A percentile compares a stretch with the other conserved stretches of the same genome.
These are phyloP conservation scores for Stagonosporopsis cucurbitacearum DNA, from an alignment of 2,329 filamentous ascomycete species.

Conservation along the genomic window DNA sequence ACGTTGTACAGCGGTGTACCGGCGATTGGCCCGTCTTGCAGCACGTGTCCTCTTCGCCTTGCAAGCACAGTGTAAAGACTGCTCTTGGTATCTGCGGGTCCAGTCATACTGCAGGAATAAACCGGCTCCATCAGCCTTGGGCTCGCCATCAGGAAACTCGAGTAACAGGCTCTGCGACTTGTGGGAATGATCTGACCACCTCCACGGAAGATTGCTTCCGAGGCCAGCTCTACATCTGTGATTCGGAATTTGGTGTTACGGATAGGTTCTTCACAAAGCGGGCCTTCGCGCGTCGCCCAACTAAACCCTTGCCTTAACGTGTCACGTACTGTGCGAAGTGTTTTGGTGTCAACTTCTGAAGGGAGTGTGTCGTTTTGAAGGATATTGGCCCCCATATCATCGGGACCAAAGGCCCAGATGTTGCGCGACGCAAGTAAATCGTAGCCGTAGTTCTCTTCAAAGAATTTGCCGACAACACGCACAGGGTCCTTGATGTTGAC, in stretches of 20 bases:
- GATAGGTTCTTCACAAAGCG: constrained; percentile 97
- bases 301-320: constrained; percentile 95
- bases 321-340: constrained; percentile 85
- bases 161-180: constrained; percentile 89
- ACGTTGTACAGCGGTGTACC: constrained; percentile 94
- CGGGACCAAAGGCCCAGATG: constrained; percentile 98
- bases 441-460: constrained; percentile 97
- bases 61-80: constrained; percentile 92
- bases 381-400: constrained; percentile 93
- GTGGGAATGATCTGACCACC: constrained; percentile 98
- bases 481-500: constrained; percentile 94
- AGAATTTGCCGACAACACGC: constrained; percentile 92
- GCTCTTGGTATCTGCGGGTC: constrained; percentile 85
- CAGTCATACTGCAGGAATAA: constrained; percentile 91
- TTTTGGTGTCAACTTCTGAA: constrained; percentile 91
- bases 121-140: constrained; percentile 96
- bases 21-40: constrained; percentile 91
- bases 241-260: constrained; percentile 98
- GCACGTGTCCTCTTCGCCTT: constrained; percentile 85
- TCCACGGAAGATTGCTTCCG: constrained; percentile 91
- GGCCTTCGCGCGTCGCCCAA: constrained; percentile 95
- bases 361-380: constrained; percentile 95
- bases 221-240: constrained; percentile 84
- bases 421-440: constrained; percentile 92
- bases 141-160: constrained; percentile 94